Conservation (phyloP, 2,329 filamentous ascomycete genomes). For the Teratosphaeria zuluensis region DNA sequence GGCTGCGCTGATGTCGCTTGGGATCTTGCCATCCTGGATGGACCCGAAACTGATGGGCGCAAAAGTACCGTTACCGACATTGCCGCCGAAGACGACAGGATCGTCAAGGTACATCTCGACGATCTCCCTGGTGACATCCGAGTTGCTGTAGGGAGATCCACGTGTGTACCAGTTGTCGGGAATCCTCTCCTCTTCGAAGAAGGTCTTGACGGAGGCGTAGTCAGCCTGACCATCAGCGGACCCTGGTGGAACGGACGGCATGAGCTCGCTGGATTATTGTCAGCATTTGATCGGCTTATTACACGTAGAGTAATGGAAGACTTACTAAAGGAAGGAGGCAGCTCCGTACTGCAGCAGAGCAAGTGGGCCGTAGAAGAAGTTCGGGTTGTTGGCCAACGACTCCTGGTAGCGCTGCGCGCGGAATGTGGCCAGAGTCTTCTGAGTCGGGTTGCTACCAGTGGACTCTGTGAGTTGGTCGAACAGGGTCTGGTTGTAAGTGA, state of each 20-base stretch:
- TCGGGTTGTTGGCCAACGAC: slow-evolving; percentile 28
- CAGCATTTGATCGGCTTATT: neutral
- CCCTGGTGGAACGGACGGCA: slow-evolving; percentile 29
- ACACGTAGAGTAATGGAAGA: slow-evolving; percentile 26
- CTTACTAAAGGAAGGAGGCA: slow-evolving; percentile 35
- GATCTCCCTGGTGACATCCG: slow-evolving; percentile 31
- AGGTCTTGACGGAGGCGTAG: slow-evolving; percentile 26
- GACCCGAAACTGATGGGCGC: slow-evolving; percentile 26
- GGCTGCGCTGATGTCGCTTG: slow-evolving; percentile 14
- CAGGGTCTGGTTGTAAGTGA: slow-evolving; percentile 31
- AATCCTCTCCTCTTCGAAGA: slow-evolving; percentile 30
- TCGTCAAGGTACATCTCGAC: slow-evolving; percentile 31
- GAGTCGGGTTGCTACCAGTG: slow-evolving; percentile 27
- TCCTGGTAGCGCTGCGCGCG: slow-evolving; percentile 32
- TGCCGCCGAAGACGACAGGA: slow-evolving; percentile 37
- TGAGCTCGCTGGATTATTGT: slow-evolving; percentile 25
- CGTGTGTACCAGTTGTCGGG: slow-evolving; percentile 34
- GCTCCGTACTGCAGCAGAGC: slow-evolving; percentile 33
- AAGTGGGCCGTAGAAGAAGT: slow-evolving; percentile 36
- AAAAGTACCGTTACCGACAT: slow-evolving; percentile 21
- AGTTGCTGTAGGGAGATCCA: slow-evolving; percentile 26
- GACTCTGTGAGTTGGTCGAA: slow-evolving; percentile 30
- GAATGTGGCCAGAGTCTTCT: slow-evolving; percentile 29
- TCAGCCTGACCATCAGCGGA: slow-evolving; percentile 27
- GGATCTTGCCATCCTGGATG: slow-evolving; percentile 31